Percentiles rank a stretch among this genome's conserved stretches.
Conservation (phyloP, 805 yeast genomes). For the Hanseniaspora guilliermondii region DNA sequence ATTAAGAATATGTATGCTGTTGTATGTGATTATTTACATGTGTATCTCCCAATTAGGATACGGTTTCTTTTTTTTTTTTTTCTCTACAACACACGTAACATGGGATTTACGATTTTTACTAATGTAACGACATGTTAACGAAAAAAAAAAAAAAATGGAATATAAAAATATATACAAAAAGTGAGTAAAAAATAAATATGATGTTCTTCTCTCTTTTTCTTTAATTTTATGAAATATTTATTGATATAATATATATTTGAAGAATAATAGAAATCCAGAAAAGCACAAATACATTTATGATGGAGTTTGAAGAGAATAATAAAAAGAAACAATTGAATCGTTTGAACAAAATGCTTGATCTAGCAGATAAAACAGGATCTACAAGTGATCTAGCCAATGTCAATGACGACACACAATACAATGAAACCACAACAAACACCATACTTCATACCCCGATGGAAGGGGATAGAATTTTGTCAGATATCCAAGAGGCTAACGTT, state of each 20-base stretch:
- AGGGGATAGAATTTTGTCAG: background rate
- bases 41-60: background rate
- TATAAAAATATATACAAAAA: too few species aligned
- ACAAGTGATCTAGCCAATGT: conserved; percentile 9
- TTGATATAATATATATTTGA: background rate
- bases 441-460: conserved; percentile 12
- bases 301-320: background rate
- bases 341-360: conserved; percentile 9
- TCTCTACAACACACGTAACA: too few species aligned
- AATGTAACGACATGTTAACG: background rate
- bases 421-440: background rate
- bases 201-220: too few species aligned
- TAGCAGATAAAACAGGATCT: conserved; percentile 12
- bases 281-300: background rate
- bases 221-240: too few species aligned
- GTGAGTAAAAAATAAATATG: too few species aligned
- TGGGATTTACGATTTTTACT: too few species aligned
- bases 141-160: background rate
- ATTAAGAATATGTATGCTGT: background rate
- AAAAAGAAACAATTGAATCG: conserved; percentile 1
- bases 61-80: too few species aligned
- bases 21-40: background rate
- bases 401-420: background rate
- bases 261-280: background rate
- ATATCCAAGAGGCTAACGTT: background rate